Base-by-base conservation (phyloP, 768 basidiomycete genomes). In the Mycena indigotica region DNA sequence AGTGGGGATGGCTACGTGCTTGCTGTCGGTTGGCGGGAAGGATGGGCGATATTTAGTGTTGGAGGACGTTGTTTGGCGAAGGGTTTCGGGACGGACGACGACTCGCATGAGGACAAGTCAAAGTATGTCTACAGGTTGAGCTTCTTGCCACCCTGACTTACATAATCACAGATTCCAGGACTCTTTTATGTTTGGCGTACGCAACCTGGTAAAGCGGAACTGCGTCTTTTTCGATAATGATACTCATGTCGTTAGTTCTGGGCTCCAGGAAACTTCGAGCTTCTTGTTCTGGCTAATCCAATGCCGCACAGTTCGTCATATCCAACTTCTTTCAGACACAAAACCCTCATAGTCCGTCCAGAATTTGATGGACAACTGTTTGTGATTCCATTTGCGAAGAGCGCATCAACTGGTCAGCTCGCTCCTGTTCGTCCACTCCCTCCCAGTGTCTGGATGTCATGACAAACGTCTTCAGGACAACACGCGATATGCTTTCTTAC, bases 1-100 rank as follows among this genome's bases (percentile, higher is more conserved):
- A 95, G 91, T 50, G 91, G 91, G 0, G 97, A 99, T 72, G 96
- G 96, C 2, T 95, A 95, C 72, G 93, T 92, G 5, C 77, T 99
- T 12, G 95, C 95, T 29, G 93, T 94, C 2, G 96, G 93, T 0
- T 97, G 93, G 90, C 80, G 85, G 60, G 73, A 82, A 52, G 95
- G 93, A 5, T 98, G 95, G 95, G 91, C 87, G 3, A 80, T 96
- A 4, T 91, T 94, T 74, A 94, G 89, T 67, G 86, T 94, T 12
- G 90, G 91, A 13, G 96, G 96, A 5, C 80, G 93, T 52, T 91
- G 95, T 66, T 79, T 93, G 26, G 88, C 89, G 1, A 93, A 85
- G 73, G 85, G 84, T 10, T 84, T 93, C 65, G 87, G 86, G 13
- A 80, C 83, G 2, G 88, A 87, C 38, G 86, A 87, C 60, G 62